Base-by-base conservation (phyloP, 2,329 filamentous ascomycete genomes). In the Neopestalotiopsis sp. region DNA sequence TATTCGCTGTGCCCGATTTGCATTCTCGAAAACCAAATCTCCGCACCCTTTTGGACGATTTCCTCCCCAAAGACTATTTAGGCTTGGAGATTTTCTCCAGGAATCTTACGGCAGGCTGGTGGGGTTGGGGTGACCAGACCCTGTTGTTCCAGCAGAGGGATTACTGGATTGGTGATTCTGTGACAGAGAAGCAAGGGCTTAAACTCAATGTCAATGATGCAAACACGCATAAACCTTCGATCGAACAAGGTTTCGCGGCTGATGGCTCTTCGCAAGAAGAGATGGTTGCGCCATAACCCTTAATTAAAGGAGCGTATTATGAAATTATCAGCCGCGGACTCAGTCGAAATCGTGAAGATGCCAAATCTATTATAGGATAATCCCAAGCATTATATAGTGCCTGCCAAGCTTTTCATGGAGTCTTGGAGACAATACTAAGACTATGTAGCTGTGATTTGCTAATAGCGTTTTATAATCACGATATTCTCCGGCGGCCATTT, bases 11-110 rank as follows among this genome's bases (percentile, higher is more conserved):
- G 28, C 91, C 92, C 1, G 93, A 95, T 76, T 73, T 93, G 4
- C 93, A 96, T 78, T 95, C 93, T 0, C 83, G 93, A 62, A 96
- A 96, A 77, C 93, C 93, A 3, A 93, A 90, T 74, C 76, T 95
- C 67, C 89, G 90, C 69, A 75, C 78, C 2, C 72, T 93, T 28
- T 86, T 94, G 63, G 84, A 87, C 67, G 80, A 84, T 4, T 74
- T 90, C n/a, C 74, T 93, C 34, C 82, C 82, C 0, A 72, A 75
- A 2, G 78, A 82, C 2, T 91, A 89, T 72, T 75, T 77, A 17
- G 92, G 87, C 2, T 81, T 95, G n/a, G 93, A 96, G 79, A 83
- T 95, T 1, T 96, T 95, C 81, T 91, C 92, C 1, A 85, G 93
- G 68, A 89, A 92, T 76, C 80, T 94, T 59, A 93, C 92, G 1